These are phyloP conservation scores for Neocatenulostroma microsporum DNA, from an alignment of 2,329 filamentous ascomycete species.

Conservation along the genomic window DNA sequence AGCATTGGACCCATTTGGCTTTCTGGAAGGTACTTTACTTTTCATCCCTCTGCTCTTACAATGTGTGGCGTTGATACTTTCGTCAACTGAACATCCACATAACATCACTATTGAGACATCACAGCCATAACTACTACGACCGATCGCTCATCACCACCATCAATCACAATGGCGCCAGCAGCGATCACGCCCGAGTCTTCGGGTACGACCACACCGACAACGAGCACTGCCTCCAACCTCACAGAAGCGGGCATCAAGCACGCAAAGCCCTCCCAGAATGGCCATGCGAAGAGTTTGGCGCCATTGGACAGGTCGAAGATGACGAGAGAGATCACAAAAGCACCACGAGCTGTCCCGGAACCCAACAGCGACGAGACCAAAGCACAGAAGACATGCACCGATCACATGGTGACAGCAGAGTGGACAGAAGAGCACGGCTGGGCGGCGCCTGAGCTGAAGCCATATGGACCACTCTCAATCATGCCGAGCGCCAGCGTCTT, in stretches of 20 bases:
- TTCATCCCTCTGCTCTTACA: neutral
- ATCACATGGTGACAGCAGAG: slow-evolving; percentile 76
- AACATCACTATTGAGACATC: neutral
- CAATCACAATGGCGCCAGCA: slow-evolving; percentile 24
- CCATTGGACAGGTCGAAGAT: slow-evolving; percentile 40
- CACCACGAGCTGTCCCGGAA: slow-evolving; percentile 36
- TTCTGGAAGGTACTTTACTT: neutral
- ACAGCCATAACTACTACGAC: neutral
- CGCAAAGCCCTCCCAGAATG: slow-evolving; percentile 15
- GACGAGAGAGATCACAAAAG: slow-evolving; percentile 33
- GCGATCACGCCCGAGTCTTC: slow-evolving; percentile 29
- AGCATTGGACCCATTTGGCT: neutral
- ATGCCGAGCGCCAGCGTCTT: slow-evolving; percentile 74
- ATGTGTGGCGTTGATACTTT: slow-evolving; percentile 8
- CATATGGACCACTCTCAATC: slow-evolving; percentile 68
- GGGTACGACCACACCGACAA: slow-evolving; percentile 30
- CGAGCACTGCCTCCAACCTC: slow-evolving; percentile 27
- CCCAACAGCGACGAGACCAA: slow-evolving; percentile 33
- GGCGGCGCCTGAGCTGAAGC: slow-evolving; percentile 63
- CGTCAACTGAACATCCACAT: slow-evolving; percentile 2
- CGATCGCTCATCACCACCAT: neutral
- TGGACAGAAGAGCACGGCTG: slow-evolving; percentile 64
- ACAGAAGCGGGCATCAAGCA: slow-evolving; percentile 33
- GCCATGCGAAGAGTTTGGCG: slow-evolving; percentile 21
- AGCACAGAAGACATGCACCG: slow-evolving; percentile 51